phyloP scores from a whole-genome alignment of 176 grass and related monocot species.

The Dendrocalamus sinicus region DNA sequence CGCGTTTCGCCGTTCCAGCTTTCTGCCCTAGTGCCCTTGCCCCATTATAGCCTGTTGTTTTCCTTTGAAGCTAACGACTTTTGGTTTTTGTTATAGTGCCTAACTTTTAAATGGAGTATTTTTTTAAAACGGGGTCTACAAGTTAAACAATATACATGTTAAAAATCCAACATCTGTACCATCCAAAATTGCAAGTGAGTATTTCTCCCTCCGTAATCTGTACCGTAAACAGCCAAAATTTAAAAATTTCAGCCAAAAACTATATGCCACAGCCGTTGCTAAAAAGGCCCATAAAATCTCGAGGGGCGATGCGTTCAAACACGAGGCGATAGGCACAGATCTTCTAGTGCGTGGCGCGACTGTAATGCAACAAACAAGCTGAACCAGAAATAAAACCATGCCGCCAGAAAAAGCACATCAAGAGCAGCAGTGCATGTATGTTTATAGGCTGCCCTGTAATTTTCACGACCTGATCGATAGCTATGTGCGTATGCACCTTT shows the following conservation, averaged over 20 bases:
- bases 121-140: no score
- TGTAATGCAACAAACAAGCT: conserved; percentile 50
- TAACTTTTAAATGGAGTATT: no score
- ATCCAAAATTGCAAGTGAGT: no score
- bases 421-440: neutral
- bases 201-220: no score
- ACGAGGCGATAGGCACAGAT: conserved; percentile 2
- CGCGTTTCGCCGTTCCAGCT: neutral
- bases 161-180: no score
- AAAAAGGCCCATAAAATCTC: neutral
- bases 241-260: fast-evolving
- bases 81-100: no score
- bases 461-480: neutral
- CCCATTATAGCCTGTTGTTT: no score
- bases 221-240: no score
- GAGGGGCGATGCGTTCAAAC: neutral
- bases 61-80: no score
- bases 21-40: no score
- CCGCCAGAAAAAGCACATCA: neutral
- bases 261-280: no score
- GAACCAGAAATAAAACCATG: neutral
- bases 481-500: neutral
- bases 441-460: neutral
- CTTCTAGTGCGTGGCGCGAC: conserved; percentile 49
- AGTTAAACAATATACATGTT: no score